Evolutionary conservation across 2,329 filamentous ascomycete genomes (phyloP), one percentile per base, ranked within the genome.

Genomic region (Teratosphaeria gauchensis): DNA sequence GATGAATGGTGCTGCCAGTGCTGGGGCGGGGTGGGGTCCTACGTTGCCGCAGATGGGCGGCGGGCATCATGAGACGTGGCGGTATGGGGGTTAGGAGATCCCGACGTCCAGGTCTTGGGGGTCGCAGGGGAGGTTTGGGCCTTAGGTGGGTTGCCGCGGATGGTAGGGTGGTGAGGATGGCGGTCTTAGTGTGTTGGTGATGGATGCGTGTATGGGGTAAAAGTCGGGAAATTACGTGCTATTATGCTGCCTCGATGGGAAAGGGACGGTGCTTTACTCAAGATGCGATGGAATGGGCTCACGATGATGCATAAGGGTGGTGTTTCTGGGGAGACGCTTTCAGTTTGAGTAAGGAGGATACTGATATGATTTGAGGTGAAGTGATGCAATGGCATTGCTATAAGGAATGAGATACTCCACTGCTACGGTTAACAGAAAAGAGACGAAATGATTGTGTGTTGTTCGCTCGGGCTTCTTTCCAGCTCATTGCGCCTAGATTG

Each of bases 11-110:
- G 53, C 58, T 54, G 35, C n/a, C 19, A 48, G 19, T 24, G 56
- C 60, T 53, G 63, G 61, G 30, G 59, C 60, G 11, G 64, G 64
- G 7, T 64, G 62, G 35, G 63, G 64, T 11, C 66, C 68, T 4
- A 68, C 65, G 63, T 62, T 69, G 46, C 68, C 68, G 28, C 67
- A 69, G 56, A 70, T 70, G 68, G 61, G 64, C 30, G 58, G 60
- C 12, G 62, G 60, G 11, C 57, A 65, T 52, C n/a, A 48, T 48
- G 66, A 68, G 59, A 66, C 65, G 53, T 68, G 64, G 64, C 61
- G 64, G 33, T 68, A 68, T 48, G 42, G 42, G 16, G 42, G 42
- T 21, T 48, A 48, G 42, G 42, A 21, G 19, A 4, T 8, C 4
- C 42, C n/a, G 42, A 16, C 42, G 42, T 48, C 7, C 14, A 48